These are phyloP conservation scores for Mycena crocata DNA, from an alignment of 768 basidiomycete species.

Conservation along the genomic window DNA sequence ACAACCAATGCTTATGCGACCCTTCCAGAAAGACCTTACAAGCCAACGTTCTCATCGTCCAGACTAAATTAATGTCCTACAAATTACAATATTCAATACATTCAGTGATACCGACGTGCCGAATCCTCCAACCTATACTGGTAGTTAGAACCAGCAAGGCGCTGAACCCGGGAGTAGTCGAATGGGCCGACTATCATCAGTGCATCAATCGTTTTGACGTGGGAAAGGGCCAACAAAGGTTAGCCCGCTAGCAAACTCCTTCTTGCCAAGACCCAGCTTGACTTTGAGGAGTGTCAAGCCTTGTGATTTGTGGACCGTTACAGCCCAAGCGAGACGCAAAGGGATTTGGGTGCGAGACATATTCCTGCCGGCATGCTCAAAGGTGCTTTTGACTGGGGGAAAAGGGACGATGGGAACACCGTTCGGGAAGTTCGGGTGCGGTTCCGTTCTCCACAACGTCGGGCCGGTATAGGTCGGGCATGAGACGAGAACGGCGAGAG, in stretches of 20 bases:
- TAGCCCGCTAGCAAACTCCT: slow-evolving; percentile 31
- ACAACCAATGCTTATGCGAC: too few species aligned
- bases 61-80: background rate
- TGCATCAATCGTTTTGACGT: slow-evolving; percentile 6
- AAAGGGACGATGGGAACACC: slow-evolving; percentile 31
- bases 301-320: slow-evolving; percentile 82
- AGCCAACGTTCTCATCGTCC: too few species aligned
- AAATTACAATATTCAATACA: too few species aligned
- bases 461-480: slow-evolving; percentile 28
- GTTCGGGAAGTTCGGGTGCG: background rate
- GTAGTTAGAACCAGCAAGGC: background rate
- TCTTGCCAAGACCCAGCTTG: slow-evolving; percentile 66
- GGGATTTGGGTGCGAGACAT: too few species aligned
- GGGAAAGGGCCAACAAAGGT: slow-evolving; percentile 29
- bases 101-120: slow-evolving; percentile 18
- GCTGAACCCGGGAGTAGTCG: slow-evolving; percentile 11
- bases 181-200: slow-evolving; percentile 18
- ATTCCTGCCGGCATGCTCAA: too few species aligned
- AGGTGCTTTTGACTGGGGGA: slow-evolving; percentile 25
- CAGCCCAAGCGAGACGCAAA: too few species aligned
- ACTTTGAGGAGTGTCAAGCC: slow-evolving; percentile 77
- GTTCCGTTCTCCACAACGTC: slow-evolving; percentile 22
- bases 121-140: slow-evolving; percentile 9
- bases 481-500: slow-evolving; percentile 28
- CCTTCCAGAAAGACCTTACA: too few species aligned